Evolutionary conservation across 2,329 filamentous ascomycete species (phyloP).

Genomic region (Aspergillus proliferans): DNA sequence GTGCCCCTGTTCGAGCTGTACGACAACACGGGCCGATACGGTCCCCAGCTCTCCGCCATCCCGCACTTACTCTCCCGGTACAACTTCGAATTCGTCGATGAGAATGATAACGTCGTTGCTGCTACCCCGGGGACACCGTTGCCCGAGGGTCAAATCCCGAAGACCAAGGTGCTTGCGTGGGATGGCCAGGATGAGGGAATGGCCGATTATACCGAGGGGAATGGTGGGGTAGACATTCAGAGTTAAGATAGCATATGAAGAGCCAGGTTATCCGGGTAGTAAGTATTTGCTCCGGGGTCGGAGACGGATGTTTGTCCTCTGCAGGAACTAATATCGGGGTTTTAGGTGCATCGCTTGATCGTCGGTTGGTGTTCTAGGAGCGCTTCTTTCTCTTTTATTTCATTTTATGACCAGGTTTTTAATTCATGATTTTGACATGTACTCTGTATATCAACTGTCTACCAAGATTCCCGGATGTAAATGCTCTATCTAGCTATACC

Average conservation of each 20-base stretch:
- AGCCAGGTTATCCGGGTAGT: no score
- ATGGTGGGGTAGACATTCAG: conserved; percentile 12
- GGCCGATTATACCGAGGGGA: conserved; percentile 24
- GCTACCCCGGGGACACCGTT: conserved; percentile 68
- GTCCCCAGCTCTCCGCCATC: conserved; percentile 91
- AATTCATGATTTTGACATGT: no score
- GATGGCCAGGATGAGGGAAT: conserved; percentile 30
- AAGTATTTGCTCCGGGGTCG: no score
- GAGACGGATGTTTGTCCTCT: no score
- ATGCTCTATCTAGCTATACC: no score
- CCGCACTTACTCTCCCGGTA: conserved; percentile 91
- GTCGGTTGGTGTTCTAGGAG: no score
- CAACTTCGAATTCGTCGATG: conserved; percentile 96
- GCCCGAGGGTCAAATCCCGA: conserved; percentile 52
- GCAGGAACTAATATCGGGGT: no score
- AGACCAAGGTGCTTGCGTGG: conserved; percentile 60
- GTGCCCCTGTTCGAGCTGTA: conserved; percentile 97
- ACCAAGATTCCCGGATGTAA: no score
- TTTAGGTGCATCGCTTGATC: no score
- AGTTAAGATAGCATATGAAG: not conserved
- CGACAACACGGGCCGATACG: conserved; percentile 92
- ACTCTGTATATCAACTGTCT: no score
- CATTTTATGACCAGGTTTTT: no score
- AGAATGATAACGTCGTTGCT: conserved; percentile 80
- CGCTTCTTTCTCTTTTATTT: no score